Base-by-base conservation (phyloP, 371 early-diverging fungal species). In the Mucor velutinosus region DNA sequence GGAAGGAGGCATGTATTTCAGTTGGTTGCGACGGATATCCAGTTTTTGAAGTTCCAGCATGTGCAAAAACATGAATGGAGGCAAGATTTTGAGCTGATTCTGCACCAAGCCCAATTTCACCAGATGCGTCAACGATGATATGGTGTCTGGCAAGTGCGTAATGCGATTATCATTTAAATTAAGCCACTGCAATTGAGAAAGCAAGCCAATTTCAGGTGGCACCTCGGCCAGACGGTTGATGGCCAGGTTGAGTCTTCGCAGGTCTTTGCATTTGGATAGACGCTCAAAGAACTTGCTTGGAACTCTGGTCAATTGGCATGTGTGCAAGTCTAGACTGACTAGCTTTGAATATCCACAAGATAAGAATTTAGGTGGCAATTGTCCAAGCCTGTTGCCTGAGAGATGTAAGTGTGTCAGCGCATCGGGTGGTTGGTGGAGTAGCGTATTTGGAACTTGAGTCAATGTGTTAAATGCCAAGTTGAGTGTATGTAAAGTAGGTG, bases 51-150 rank as follows among this genome's bases (percentile, higher is more conserved):
- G 65, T 10, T 73, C 37, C 1, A 60, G 62, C 53, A 86, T 75
- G 4, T 76, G 72, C 1, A 76, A 65, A 43, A 87, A 71, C 33
- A 81, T 32, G 8, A 75, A 71, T 0, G 76, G 69, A 0, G 93
- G 93, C 1, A 93, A 69, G 0, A 69, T 67, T 17, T 67, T 64
- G 0, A 93, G 65, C 11, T 74, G 66, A 72, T 93, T 93, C 62
- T 88, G 88, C 4, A 90, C 93, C 27, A 93, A 70, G 0, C 91
- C 92, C 39, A 92, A 73, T 66, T 91, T 91, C 51, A 90, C 89
- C 0, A 93, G 74, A 15, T 76, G 77, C 7, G 66, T 74, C 60
- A 93, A 72, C 25, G 83, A 71, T 4, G 80, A 78, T 60, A 93
- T 76, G 11, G 82, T 70, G 7, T 70, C 65, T 1, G 93, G 92